phyloP scores from a whole-genome alignment of 2,329 filamentous ascomycete genomes.

The Cadophora malorum region DNA sequence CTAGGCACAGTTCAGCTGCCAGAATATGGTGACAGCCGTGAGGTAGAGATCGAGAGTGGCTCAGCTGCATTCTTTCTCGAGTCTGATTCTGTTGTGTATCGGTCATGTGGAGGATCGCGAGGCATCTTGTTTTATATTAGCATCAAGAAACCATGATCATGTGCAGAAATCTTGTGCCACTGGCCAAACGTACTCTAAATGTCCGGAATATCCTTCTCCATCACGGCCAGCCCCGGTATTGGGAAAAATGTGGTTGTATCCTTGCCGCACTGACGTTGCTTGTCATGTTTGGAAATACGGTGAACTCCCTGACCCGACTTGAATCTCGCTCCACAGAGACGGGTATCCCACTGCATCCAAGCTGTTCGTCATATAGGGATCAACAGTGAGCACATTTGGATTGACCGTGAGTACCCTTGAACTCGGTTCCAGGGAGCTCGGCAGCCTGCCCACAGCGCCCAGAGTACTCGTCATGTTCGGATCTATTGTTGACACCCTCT shows the following conservation, averaged over 20 bases:
- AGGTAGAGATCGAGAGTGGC: slow-evolving; percentile 20
- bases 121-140: slow-evolving; percentile 32
- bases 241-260: neutral
- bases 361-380: neutral
- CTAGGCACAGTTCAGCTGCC: slow-evolving; percentile 29
- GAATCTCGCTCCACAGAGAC: neutral
- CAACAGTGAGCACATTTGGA: slow-evolving; percentile 6
- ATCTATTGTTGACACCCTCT: no score
- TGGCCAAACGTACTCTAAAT: no score
- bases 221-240: no score
- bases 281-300: no score
- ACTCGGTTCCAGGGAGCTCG: no score
- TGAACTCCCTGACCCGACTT: no score
- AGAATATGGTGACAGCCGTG: slow-evolving; percentile 26
- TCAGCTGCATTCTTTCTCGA: slow-evolving; percentile 27
- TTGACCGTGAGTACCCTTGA: no score
- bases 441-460: no score
- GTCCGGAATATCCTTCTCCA: no score
- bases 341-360: neutral
- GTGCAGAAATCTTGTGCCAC: no score
- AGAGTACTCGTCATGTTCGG: no score
- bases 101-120: slow-evolving; percentile 28
- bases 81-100: slow-evolving; percentile 29
- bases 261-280: no score
- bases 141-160: neutral